These are phyloP conservation scores for Colletotrichum costaricense DNA, from an alignment of 2,329 filamentous ascomycete genomes.

Conservation along the genomic window DNA sequence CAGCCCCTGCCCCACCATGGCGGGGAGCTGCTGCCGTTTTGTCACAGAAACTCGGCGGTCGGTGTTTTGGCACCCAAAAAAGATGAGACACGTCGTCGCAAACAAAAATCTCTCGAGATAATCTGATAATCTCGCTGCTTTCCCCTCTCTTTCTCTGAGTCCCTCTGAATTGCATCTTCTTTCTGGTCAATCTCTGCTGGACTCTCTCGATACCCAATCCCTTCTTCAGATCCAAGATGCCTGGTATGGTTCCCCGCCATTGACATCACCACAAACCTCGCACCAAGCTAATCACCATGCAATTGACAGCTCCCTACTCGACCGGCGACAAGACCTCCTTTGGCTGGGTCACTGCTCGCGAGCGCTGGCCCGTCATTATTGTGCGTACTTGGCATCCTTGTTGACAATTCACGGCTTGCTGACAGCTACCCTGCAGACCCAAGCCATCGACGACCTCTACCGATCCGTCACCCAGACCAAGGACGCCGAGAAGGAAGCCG, in stretches of 20 bases:
- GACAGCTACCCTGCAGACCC: slow-evolving; percentile 69
- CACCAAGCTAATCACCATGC: slow-evolving; percentile 10
- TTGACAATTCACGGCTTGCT: slow-evolving; percentile 24
- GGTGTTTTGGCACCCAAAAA: neutral
- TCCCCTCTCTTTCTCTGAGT: no score
- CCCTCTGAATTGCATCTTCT: neutral
- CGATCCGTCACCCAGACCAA: slow-evolving; percentile 71
- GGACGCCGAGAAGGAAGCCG: slow-evolving; percentile 73
- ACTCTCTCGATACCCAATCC: no score
- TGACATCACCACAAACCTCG: neutral
- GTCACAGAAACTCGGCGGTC: slow-evolving; percentile 14
- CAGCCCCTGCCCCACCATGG: slow-evolving; percentile 24
- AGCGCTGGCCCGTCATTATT: slow-evolving; percentile 94
- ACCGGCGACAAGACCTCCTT: slow-evolving; percentile 90
- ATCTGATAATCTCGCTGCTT: neutral
- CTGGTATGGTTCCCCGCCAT: neutral
- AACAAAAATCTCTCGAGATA: neutral
- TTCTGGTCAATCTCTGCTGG: neutral
- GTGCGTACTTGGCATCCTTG: slow-evolving; percentile 57
- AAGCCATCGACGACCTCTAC: slow-evolving; percentile 95
- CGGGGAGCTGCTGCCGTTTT: slow-evolving; percentile 5
- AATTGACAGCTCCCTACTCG: slow-evolving; percentile 74
- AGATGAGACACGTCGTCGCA: slow-evolving; percentile 16
- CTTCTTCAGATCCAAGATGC: slow-evolving; percentile 17
- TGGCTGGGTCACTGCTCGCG: slow-evolving; percentile 84